phyloP scores from a whole-genome alignment of 495 filamentous ascomycete species.

The Daldinia concentrica region DNA sequence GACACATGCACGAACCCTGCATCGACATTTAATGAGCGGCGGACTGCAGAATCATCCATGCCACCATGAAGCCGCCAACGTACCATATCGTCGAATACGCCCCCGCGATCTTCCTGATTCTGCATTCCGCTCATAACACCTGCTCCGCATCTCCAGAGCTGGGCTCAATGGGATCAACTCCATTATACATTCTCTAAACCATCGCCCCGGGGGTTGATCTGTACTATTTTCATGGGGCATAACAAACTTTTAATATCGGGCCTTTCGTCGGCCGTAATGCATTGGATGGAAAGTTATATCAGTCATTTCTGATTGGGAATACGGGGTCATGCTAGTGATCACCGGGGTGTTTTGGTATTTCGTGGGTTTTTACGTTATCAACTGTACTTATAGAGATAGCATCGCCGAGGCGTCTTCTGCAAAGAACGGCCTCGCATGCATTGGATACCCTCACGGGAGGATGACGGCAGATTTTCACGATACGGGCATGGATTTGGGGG shows the following conservation, averaged over 20 bases:
- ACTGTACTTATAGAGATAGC: conserved; percentile 47
- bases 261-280: conserved; percentile 18
- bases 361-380: conserved; percentile 34
- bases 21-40: conserved; percentile 36
- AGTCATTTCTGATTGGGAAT: conserved; percentile 17
- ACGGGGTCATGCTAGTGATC: conserved; percentile 22
- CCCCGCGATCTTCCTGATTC: conserved; percentile 24
- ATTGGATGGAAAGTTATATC: conserved; percentile 23
- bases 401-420: conserved; percentile 28
- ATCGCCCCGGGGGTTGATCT: conserved; percentile 29
- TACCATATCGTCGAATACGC: conserved; percentile 35
- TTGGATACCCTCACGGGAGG: conserved; percentile 48
- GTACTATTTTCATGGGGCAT: conserved; percentile 43
- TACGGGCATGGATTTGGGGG: conserved; percentile 27
- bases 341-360: conserved; percentile 36
- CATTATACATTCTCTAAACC: conserved; percentile 39
- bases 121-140: conserved; percentile 15
- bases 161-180: conserved; percentile 44
- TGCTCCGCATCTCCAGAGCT: conserved; percentile 43
- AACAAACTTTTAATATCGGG: conserved; percentile 36
- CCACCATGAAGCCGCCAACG: conserved; percentile 33
- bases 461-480: conserved; percentile 36
- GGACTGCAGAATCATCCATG: conserved; percentile 37
- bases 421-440: conserved; percentile 38
- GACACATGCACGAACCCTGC: conserved; percentile 35